Percentiles rank a stretch among this genome's conserved stretches.
Conservation (phyloP, 192 early-diverging fungal species). For the Backusella westeae region DNA sequence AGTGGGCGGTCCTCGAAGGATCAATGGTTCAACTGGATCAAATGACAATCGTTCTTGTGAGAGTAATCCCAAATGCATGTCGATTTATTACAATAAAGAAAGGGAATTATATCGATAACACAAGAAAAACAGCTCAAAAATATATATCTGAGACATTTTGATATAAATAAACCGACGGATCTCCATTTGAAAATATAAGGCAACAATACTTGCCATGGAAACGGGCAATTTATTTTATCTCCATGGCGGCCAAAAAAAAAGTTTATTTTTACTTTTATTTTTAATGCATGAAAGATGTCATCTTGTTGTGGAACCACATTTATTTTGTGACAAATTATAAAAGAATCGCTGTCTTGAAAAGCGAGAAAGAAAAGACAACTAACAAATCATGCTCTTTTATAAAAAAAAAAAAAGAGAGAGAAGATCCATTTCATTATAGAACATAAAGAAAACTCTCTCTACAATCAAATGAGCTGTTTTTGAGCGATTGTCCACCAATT, state of each 20-base stretch:
- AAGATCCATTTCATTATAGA: no score
- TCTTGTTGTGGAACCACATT: not conserved
- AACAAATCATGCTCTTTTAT: not conserved
- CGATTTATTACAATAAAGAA: not conserved
- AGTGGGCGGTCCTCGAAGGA: constrained; percentile 22
- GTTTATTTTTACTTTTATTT: not conserved
- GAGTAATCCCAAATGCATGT: constrained; percentile 21
- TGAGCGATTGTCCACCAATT: no score
- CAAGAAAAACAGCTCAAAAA: not conserved
- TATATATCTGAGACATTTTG: not conserved
- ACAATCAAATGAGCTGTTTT: no score
- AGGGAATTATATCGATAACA: not conserved
- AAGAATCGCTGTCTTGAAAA: not conserved
- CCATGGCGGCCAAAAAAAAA: not conserved
- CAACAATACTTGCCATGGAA: not conserved
- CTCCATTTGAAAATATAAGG: not conserved
- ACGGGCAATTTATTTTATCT: not conserved
- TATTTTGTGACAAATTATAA: not conserved
- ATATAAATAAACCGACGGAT: not conserved
- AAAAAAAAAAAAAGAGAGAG: not conserved
- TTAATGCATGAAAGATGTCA: not conserved
- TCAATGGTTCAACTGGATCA: constrained; percentile 25
- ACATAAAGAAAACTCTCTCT: no score
- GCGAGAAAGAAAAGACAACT: not conserved
- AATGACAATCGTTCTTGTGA: constrained; percentile 21